phyloP scores from a whole-genome alignment of 805 yeast genomes.

The Lipomyces japonicus region DNA sequence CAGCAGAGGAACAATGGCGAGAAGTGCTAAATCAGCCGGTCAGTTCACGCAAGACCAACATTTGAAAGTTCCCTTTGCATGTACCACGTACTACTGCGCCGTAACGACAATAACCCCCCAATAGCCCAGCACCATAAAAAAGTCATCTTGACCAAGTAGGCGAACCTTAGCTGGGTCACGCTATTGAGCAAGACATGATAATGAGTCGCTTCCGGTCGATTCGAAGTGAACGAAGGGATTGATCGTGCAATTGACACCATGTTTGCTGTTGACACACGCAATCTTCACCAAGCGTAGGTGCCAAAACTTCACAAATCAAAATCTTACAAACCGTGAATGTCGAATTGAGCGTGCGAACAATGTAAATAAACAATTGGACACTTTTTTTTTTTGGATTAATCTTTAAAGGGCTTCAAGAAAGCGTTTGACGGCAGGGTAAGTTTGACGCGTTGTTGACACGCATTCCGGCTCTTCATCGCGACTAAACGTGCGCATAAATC shows the following conservation, averaged over 20 bases:
- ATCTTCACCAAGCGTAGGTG: no score
- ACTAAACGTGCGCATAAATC: no score
- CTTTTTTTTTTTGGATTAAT: no score
- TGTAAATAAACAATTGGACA: no score
- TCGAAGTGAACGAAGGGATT: conserved; percentile 21
- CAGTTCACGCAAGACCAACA: neutral
- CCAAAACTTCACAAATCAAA: no score
- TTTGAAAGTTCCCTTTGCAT: neutral
- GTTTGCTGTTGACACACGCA: no score
- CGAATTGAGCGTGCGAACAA: no score
- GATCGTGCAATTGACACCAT: conserved; percentile 25
- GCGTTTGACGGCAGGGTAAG: no score
- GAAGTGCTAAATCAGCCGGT: conserved; percentile 4
- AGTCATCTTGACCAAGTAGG: conserved; percentile 16
- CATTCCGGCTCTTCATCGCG: no score
- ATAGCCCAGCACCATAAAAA: conserved; percentile 7
- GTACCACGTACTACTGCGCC: conserved; percentile 14
- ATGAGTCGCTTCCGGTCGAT: conserved; percentile 27
- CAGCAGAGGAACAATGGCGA: conserved; percentile 14
- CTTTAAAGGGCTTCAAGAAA: no score
- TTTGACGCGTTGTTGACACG: no score
- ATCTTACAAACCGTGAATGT: no score
- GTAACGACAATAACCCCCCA: conserved; percentile 4
- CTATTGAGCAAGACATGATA: conserved; percentile 26
- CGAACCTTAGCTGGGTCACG: conserved; percentile 28